phyloP scores from a whole-genome alignment of 2,329 filamentous ascomycete genomes.

The Hymenoscyphus infarciens region DNA sequence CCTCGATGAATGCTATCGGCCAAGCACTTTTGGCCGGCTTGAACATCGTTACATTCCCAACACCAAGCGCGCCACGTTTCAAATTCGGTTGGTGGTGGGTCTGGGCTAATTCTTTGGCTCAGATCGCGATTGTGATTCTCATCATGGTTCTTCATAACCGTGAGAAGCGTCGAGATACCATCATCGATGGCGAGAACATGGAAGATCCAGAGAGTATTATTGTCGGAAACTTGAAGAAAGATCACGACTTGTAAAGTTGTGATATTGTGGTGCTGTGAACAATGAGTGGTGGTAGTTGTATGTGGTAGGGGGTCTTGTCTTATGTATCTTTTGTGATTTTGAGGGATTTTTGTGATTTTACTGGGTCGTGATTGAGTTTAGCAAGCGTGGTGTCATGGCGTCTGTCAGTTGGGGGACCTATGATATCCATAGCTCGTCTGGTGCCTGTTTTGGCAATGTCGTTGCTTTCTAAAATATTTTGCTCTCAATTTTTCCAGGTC shows the following conservation, averaged over 20 bases:
- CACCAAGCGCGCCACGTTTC: conserved; percentile 9
- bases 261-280: not conserved
- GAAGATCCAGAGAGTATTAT: conserved; percentile 6
- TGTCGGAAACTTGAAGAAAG: conserved; percentile 8
- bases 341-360: not conserved
- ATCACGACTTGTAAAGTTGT: not conserved
- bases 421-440: conserved; percentile 6
- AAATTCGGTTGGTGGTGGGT: conserved; percentile 18
- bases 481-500: too few species aligned
- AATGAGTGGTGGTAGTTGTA: not conserved
- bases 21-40: conserved; percentile 33
- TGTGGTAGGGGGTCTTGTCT: not conserved
- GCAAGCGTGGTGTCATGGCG: conserved; percentile 12
- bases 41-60: conserved; percentile 16
- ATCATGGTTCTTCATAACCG: conserved; percentile 14
- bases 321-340: not conserved
- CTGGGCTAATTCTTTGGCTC: conserved; percentile 11
- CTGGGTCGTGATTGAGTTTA: not conserved
- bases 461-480: not conserved
- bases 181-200: conserved; percentile 5
- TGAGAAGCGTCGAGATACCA: conserved; percentile 10
- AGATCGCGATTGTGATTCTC: conserved; percentile 7
- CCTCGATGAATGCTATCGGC: conserved; percentile 38
- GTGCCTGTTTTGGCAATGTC: not conserved
- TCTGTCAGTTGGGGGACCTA: conserved; percentile 13